Conservation (phyloP, 2,329 filamentous ascomycete genomes). For the Beauveria pseudobassiana region DNA sequence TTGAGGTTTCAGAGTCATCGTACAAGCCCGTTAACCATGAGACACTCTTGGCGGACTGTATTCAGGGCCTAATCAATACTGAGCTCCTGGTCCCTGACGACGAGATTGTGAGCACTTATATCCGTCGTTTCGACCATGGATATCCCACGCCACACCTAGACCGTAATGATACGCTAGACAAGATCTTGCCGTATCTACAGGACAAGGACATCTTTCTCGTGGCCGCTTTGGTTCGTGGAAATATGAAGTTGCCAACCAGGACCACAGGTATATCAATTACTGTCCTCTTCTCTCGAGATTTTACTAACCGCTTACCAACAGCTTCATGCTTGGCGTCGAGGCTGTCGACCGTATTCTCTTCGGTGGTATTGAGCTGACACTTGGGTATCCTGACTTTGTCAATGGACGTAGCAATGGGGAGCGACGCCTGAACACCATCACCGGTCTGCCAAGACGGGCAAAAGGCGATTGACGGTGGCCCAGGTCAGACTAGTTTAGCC, state of each 20-base stretch:
- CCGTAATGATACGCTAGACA: slow-evolving; percentile 77
- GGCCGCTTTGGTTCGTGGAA: slow-evolving; percentile 90
- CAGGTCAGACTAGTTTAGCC: too few relatives aligned
- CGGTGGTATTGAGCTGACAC: slow-evolving; percentile 80
- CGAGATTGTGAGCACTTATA: slow-evolving; percentile 89
- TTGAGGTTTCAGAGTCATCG: slow-evolving; percentile 84
- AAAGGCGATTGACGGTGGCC: too few relatives aligned
- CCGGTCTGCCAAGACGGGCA: too few relatives aligned
- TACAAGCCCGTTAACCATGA: slow-evolving; percentile 81
- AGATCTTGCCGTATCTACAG: slow-evolving; percentile 79
- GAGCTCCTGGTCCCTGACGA: slow-evolving; percentile 76
- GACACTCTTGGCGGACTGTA: slow-evolving; percentile 71
- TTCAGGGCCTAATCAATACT: slow-evolving; percentile 85
- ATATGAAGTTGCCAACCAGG: slow-evolving; percentile 56
- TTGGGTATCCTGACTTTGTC: slow-evolving; percentile 96
- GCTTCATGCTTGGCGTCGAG: slow-evolving; percentile 77
- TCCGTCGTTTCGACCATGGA: slow-evolving; percentile 88
- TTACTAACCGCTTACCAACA: too few relatives aligned
- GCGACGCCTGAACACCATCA: neutral
- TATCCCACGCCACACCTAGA: slow-evolving; percentile 86
- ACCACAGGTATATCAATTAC: slow-evolving; percentile 36
- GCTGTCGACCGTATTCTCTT: slow-evolving; percentile 84
- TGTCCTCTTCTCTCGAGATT: too few relatives aligned
- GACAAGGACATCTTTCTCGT: slow-evolving; percentile 79
- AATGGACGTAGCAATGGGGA: slow-evolving; percentile 60